Evolutionary conservation across 371 early-diverging fungal species (phyloP).

Genomic region (Circinella minor): DNA sequence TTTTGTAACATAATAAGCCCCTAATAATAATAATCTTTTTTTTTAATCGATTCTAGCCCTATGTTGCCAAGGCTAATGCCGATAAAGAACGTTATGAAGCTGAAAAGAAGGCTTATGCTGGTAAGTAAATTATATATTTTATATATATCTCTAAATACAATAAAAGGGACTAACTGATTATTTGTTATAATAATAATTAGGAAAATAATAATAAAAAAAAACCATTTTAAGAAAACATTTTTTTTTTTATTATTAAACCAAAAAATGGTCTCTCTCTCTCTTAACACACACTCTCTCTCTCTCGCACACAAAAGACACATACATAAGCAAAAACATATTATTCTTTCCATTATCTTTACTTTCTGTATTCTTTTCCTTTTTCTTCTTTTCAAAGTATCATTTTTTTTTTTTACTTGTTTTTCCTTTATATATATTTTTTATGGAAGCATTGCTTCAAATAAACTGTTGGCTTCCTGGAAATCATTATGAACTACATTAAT

Average conservation of each 20-base stretch:
- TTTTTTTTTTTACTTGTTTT: constrained; percentile 10
- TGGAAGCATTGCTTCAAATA: constrained; percentile 56
- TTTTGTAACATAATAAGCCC: too few relatives aligned
- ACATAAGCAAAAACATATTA: too few relatives aligned
- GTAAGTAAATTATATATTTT: not conserved
- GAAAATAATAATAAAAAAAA: too few relatives aligned
- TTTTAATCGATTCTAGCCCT: constrained; percentile 40
- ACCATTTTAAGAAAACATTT: too few relatives aligned
- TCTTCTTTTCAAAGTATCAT: not conserved
- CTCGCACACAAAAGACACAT: too few relatives aligned
- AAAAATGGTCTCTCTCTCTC: too few relatives aligned
- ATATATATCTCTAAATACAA: too few relatives aligned
- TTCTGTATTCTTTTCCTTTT: too few relatives aligned
- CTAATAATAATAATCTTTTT: not conserved
- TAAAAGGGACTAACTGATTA: too few relatives aligned
- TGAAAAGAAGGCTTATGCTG: constrained; percentile 63
- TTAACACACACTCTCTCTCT: too few relatives aligned
- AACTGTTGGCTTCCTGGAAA: constrained; percentile 61
- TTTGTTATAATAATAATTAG: not conserved
- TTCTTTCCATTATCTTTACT: too few relatives aligned
- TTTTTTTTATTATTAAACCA: too few relatives aligned
- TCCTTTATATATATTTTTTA: constrained; percentile 17
- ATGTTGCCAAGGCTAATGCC: constrained; percentile 50
- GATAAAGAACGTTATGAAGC: constrained; percentile 80
- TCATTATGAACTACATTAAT: constrained; percentile 94